These are phyloP conservation scores for Cutaneotrichosporon sp. DNA, from an alignment of 1,284 basidiomycete species.

Conservation along the genomic window DNA sequence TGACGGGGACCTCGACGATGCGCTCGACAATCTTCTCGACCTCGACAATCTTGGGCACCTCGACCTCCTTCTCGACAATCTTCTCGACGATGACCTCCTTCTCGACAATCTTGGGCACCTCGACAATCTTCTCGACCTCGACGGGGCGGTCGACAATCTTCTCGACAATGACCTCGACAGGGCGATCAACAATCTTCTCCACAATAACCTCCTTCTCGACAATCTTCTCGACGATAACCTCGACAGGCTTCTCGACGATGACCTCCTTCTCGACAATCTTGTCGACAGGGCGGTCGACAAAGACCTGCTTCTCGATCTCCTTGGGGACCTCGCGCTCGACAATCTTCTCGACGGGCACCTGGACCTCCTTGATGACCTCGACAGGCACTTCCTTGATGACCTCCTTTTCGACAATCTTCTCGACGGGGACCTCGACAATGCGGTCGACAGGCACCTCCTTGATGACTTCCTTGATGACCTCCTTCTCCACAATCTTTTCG, in stretches of 20 bases:
- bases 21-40: constrained; percentile 49
- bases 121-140: constrained; percentile 39
- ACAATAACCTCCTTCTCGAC: constrained; percentile 33
- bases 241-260: constrained; percentile 32
- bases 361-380: constrained; percentile 44
- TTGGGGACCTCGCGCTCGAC: constrained; percentile 27
- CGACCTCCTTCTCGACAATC: constrained; percentile 33
- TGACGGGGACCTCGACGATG: constrained; percentile 33
- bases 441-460: constrained; percentile 29
- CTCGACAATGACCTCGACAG: constrained; percentile 40
- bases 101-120: constrained; percentile 15
- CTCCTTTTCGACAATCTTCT: constrained; percentile 29
- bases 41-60: constrained; percentile 40
- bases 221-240: constrained; percentile 17
- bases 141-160: constrained; percentile 49
- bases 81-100: constrained; percentile 46
- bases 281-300: constrained; percentile 44
- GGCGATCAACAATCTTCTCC: constrained; percentile 46
- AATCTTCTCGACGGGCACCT: constrained; percentile 31
- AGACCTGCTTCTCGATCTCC: constrained; percentile 32
- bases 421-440: constrained; percentile 29
- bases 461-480: constrained; percentile 32
- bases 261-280: constrained; percentile 29
- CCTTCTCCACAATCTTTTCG: constrained; percentile 35
- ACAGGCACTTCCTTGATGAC: constrained; percentile 32